Conservation (phyloP, 1,284 basidiomycete genomes). For the Veloboletus limbatus region DNA sequence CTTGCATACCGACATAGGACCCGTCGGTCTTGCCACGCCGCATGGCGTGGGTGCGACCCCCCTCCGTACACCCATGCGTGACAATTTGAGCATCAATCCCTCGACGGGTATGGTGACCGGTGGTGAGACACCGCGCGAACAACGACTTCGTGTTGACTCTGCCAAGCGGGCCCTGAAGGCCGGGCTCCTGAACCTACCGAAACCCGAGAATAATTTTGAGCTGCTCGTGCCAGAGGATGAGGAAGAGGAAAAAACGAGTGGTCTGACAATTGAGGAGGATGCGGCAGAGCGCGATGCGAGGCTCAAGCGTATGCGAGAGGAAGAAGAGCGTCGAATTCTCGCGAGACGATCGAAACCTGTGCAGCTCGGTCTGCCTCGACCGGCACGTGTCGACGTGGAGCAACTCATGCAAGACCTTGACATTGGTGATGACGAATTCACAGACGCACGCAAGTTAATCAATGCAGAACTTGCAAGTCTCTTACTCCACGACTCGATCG, state of each 20-base stretch:
- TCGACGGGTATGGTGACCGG: constrained; percentile 54
- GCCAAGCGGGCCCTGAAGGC: constrained; percentile 73
- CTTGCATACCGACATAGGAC: constrained; percentile 42
- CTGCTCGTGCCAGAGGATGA: constrained; percentile 89
- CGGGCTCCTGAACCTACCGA: constrained; percentile 84
- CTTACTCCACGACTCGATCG: constrained; percentile 86
- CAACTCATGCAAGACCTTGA: constrained; percentile 60
- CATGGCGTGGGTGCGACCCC: constrained; percentile 70
- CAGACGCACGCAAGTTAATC: constrained; percentile 63
- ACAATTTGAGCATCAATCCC: constrained; percentile 88
- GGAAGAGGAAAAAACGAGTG: constrained; percentile 48
- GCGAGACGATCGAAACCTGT: constrained; percentile 83
- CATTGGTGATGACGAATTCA: constrained; percentile 47
- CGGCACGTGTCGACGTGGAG: constrained; percentile 76
- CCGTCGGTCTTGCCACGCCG: constrained; percentile 63
- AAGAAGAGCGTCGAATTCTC: constrained; percentile 75
- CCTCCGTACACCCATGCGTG: constrained; percentile 87
- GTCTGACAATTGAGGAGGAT: constrained; percentile 69
- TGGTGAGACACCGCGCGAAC: constrained; percentile 75
- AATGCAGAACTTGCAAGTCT: constrained; percentile 79
- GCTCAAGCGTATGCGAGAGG: constrained; percentile 65
- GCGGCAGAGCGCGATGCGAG: constrained; percentile 90
- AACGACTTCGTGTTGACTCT: constrained; percentile 59
- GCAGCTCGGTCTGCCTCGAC: constrained; percentile 83
- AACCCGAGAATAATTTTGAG: constrained; percentile 98